Conservation (phyloP, 495 filamentous ascomycete species). For the Trichoderma asperelloides region DNA sequence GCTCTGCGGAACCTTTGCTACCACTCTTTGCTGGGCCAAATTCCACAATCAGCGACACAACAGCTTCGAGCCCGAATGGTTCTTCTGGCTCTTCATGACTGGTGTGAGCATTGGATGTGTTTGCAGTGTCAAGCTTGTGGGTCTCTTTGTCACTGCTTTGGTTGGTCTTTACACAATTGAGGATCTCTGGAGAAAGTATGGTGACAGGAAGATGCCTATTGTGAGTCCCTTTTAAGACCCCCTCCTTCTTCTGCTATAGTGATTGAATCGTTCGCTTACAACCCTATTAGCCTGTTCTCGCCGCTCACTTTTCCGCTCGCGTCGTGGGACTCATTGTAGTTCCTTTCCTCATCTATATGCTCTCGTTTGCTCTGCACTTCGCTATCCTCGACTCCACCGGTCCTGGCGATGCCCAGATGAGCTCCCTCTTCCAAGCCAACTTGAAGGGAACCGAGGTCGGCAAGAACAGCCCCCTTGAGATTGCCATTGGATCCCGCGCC, state of each 20-base stretch:
- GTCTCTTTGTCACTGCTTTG: slow-evolving; percentile 85
- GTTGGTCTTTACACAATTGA: slow-evolving; percentile 94
- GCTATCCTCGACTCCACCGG: slow-evolving; percentile 87
- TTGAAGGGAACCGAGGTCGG: slow-evolving; percentile 87
- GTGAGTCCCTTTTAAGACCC: slow-evolving; percentile 33
- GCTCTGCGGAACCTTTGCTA: slow-evolving; percentile 94
- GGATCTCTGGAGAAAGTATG: slow-evolving; percentile 98
- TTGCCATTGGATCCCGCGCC: slow-evolving; percentile 79
- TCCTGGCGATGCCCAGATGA: slow-evolving; percentile 97
- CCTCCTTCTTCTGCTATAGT: not conserved
- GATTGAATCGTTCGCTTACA: not conserved
- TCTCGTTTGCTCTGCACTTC: slow-evolving; percentile 92
- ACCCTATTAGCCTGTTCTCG: slow-evolving; percentile 50
- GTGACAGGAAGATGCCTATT: slow-evolving; percentile 82
- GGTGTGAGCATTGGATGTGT: slow-evolving; percentile 95
- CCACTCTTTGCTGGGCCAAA: slow-evolving; percentile 89
- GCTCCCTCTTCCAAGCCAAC: slow-evolving; percentile 96
- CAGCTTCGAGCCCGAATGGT: slow-evolving; percentile 86
- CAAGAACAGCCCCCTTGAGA: slow-evolving; percentile 84
- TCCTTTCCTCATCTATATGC: slow-evolving; percentile 80
- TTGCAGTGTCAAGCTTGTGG: slow-evolving; percentile 97
- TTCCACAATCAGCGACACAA: slow-evolving; percentile 79
- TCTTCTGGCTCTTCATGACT: slow-evolving; percentile 80
- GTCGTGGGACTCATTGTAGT: slow-evolving; percentile 82
- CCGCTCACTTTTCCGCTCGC: slow-evolving; percentile 68